A percentile compares a stretch with the other conserved stretches of the same genome.
phyloP scores from a whole-genome alignment of 1,284 basidiomycete genomes.

The Ustilago shanxiensis region DNA sequence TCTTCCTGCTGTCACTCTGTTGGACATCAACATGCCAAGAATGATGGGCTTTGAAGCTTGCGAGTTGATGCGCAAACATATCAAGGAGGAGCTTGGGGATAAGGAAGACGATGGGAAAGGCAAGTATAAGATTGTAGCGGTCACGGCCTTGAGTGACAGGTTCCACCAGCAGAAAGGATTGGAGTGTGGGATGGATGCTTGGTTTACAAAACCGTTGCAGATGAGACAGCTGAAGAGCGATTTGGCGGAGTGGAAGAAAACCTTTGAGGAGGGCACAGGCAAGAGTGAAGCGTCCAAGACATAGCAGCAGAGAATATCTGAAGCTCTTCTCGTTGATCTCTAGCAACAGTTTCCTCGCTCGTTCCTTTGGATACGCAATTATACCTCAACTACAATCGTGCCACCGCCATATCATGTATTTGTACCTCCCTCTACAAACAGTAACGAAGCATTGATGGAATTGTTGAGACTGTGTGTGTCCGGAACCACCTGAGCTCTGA shows the following conservation, averaged over 20 bases:
- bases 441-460: too few species aligned
- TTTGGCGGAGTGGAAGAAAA: conserved; percentile 38
- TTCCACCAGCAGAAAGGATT: conserved; percentile 41
- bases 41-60: conserved; percentile 62
- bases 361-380: neutral
- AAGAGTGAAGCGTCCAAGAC: neutral
- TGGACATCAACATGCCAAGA: conserved; percentile 63
- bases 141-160: conserved; percentile 48
- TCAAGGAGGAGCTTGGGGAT: conserved; percentile 5
- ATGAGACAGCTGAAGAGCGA: conserved; percentile 38
- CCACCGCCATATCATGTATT: too few species aligned
- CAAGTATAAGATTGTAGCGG: conserved; percentile 48
- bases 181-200: conserved; percentile 57
- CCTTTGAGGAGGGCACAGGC: conserved; percentile 26
- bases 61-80: conserved; percentile 42
- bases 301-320: neutral
- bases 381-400: too few species aligned
- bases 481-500: too few species aligned
- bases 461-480: too few species aligned
- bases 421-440: too few species aligned
- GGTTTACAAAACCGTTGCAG: conserved; percentile 51
- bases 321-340: neutral
- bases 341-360: neutral
- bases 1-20: conserved; percentile 48
- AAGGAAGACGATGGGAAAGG: neutral